These are phyloP conservation scores for Penicillium flavigenum DNA, from an alignment of 495 filamentous ascomycete genomes.

Conservation along the genomic window DNA sequence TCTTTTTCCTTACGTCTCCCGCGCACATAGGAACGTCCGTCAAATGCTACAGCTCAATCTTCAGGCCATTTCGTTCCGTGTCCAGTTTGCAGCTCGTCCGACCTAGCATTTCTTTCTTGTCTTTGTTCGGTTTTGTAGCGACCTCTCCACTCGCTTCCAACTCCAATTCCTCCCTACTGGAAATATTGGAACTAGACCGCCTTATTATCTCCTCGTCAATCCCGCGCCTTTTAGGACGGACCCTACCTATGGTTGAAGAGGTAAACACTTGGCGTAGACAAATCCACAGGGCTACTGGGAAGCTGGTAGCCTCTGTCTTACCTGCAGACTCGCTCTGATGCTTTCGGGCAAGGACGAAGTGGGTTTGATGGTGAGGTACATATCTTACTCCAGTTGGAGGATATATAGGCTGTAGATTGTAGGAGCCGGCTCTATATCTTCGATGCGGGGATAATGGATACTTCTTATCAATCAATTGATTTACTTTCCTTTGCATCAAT, in stretches of 20 bases:
- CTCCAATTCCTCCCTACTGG: not conserved
- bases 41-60: slow-evolving; percentile 12
- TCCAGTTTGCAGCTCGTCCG: slow-evolving; percentile 1
- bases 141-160: not conserved
- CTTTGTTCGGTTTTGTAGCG: not conserved
- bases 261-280: slow-evolving; percentile 54
- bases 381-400: slow-evolving; percentile 6
- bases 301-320: slow-evolving; percentile 37
- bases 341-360: slow-evolving; percentile 35
- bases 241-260: slow-evolving; percentile 47
- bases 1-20: slow-evolving; percentile 12
- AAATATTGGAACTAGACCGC: slow-evolving; percentile 19
- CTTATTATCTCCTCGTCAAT: slow-evolving; percentile 54
- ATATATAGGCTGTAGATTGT: slow-evolving; percentile 1
- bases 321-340: slow-evolving; percentile 55
- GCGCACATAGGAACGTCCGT: slow-evolving; percentile 11
- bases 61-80: not conserved
- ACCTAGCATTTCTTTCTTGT: not conserved
- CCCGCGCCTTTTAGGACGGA: slow-evolving; percentile 31
- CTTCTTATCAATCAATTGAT: not conserved
- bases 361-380: slow-evolving; percentile 58
- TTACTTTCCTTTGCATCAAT: not conserved
- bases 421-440: not conserved
- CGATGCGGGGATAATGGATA: not conserved
- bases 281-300: slow-evolving; percentile 31